Base-by-base conservation (phyloP, 257 asterid genomes). In the Plantago major region DNA sequence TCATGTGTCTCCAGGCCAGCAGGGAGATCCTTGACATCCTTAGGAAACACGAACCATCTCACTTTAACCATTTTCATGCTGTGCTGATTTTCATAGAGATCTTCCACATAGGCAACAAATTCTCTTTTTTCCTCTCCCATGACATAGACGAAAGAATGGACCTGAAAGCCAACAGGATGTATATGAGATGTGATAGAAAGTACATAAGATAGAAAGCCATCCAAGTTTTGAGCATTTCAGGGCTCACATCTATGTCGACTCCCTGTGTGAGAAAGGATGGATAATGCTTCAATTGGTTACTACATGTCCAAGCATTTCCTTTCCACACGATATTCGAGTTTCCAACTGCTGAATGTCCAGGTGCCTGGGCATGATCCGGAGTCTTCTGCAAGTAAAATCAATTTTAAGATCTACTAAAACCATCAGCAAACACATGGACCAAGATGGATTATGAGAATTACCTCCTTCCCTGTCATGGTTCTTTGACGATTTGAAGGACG, bases 51-150 rank as follows among this genome's bases (percentile, higher is more conserved):
- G 45, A 77, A 69, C 78, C 79, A 69, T 13, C 67, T 73, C 16
- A 77, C 80, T 62, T 46, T 62, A 26, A 18, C 73, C 63, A 47
- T 65, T 69, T 74, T 77, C 30, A 63, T 54, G 19, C 58, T 70
- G 14, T 60, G 46, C 42, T 47, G 50, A 52, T 77, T 69, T 68
- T 77, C 86, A 1, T 71, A 80, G 3, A 74, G 9, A 61, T 80
- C 86, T 60, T 80, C 78, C 73, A 79, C 58, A 74, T 79, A 79
- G 38, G 69, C 84, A 17, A 79, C 26, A 22, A 69, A 58, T 67
- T 33, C 40, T 33, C 40, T 22, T 22, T 22, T 22, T 22, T 22
- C 26, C 26, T 22, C 26, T 22, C 40, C 40, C 40, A 33, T 33
- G 1, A 33, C 40, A 33, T 7, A 33, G 8, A 33, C 40, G 3